These are phyloP conservation scores for Seminavis robusta DNA, from an alignment of 108 stramenopile species.

Conservation along the genomic window DNA sequence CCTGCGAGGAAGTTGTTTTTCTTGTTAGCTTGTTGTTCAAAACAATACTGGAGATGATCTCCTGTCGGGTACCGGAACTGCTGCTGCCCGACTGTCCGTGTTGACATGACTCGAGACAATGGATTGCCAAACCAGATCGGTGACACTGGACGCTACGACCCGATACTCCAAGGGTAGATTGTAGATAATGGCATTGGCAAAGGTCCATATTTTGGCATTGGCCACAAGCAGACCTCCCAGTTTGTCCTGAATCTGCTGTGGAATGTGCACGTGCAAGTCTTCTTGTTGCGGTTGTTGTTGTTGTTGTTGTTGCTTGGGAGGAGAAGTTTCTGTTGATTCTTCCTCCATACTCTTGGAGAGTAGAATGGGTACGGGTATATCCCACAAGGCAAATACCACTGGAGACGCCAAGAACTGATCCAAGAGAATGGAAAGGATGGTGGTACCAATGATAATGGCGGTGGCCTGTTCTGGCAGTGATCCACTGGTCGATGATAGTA, in stretches of 20 bases:
- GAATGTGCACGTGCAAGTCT: too few species aligned
- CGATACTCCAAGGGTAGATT: conserved; percentile 46
- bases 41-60: too few species aligned
- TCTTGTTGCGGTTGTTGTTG: too few species aligned
- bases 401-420: not conserved
- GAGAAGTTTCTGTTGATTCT: too few species aligned
- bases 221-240: conserved; percentile 32
- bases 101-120: conserved; percentile 26
- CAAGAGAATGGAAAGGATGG: too few species aligned
- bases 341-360: too few species aligned
- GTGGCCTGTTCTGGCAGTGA: not conserved
- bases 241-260: conserved; percentile 36
- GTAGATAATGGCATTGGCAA: conserved; percentile 49
- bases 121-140: conserved; percentile 36
- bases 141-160: conserved; percentile 14
- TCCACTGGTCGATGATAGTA: too few species aligned
- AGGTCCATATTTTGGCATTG: conserved; percentile 64
- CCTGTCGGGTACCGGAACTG: too few species aligned
- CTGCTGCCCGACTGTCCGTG: too few species aligned
- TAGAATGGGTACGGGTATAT: conserved; percentile 9
- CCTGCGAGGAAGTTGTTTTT: too few species aligned
- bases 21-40: too few species aligned
- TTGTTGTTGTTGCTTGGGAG: conserved; percentile 41
- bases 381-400: not conserved
- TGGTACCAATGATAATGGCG: too few species aligned